Evolutionary conservation across 163 green algal genomes (phyloP), one percentile per base, ranked within the genome.

Genomic region (Volvox carteri): DNA sequence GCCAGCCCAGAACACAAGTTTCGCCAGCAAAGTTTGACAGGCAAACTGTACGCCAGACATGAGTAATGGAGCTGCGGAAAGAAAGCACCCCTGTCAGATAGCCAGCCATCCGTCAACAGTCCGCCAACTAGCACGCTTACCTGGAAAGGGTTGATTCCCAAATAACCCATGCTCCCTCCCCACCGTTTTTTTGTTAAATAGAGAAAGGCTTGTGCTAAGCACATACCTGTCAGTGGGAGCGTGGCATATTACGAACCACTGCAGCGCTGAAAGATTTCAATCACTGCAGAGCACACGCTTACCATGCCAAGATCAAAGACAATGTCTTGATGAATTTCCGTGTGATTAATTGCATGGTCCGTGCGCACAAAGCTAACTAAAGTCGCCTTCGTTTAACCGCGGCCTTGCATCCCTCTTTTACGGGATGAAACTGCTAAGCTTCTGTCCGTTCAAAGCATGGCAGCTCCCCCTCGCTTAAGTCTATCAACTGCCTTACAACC

Each of bases 131-230:
- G 18, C 33, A 42, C 19, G 23, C 88, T 41, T 54, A 97, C 95
- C 95, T 94, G 96, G 96, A 60, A 98, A 98, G 19, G 92, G 75
- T 0, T 93, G 93, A 46, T 95, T 93, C 16, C 93, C 94, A 54
- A 96, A 93, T 0, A 98, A 67, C 6, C 96, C 96, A 86, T 97
- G 92, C 11, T 97, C 90, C 77, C 96, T 93, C 3, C 95, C 96
- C 25, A 98, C 78, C 8, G 98, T 85, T 30, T 95, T 90, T 77
- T 97, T 97, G 84, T 98, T 98, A 90, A 95, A 98, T 4, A 99
- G 70, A 76, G 93, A 96, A 11, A 99, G 88, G 0, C 78, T 73
- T 16, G 97, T 99, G 81, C 93, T 95, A 30, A 99, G 94, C 25
- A 96, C 90, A 77, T 99, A 99, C 97, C 96, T 97, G 65, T 41